Base-by-base conservation (phyloP, 192 early-diverging fungal genomes). In the Coemansia sp. region DNA sequence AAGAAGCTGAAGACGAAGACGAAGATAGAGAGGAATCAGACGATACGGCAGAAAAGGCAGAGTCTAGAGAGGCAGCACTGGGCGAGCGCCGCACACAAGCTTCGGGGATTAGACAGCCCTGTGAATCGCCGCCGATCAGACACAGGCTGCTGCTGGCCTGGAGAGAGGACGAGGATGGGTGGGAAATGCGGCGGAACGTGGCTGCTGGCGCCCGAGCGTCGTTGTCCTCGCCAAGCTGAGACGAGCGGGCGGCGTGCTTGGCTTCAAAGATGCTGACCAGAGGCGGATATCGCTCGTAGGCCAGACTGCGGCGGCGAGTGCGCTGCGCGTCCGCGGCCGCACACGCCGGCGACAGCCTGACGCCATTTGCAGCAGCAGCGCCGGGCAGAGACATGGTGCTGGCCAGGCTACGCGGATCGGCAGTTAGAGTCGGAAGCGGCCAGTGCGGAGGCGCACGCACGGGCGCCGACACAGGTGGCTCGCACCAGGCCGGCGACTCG, bases 241-340 rank as follows among this genome's bases (percentile, higher is more conserved):
- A n/a, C n/a, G n/a, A n/a, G n/a, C n/a, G n/a, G n/a, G n/a, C n/a
- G n/a, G n/a, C n/a, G n/a, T n/a, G n/a, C n/a, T n/a, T n/a, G n/a
- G n/a, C n/a, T 51, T 76, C 72, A 21, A 76, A 65, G 8, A 76
- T 76, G 62, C 72, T 68, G 22, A 62, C 58, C 32, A 76, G 61
- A n/a, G 72, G 72, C 60, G 72, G 72, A 25, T 76, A 76, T 25
- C 65, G 72, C 58, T 76, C 72, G 22, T 68, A 53, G 1, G 72
- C 72, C 27, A 58, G 46, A 51, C 72, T 76, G 36, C 65, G 65
- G 17, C 72, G 51, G 7, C 66, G 57, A 17, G 42, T 42, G 19
- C 58, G 21, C 53, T 68, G 37, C 29, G 51, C 50, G 30, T 27
- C 25, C 41, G 39, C 35, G 4, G 25, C 41, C 1, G 43, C 15